phyloP scores from a whole-genome alignment of 306 rosid genomes.

The Albizia julibrissin region DNA sequence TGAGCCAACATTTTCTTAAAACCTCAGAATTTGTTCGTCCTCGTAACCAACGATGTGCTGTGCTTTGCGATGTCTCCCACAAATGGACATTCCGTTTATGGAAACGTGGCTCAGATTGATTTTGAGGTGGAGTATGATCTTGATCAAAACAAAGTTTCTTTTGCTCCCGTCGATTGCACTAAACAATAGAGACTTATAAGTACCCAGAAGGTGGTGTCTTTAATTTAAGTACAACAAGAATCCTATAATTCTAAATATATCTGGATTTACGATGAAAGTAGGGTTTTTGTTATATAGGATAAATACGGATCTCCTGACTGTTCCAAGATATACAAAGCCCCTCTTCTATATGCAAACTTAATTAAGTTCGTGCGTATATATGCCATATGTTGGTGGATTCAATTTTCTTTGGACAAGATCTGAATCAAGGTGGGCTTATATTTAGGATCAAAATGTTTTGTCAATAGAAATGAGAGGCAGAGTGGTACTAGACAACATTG shows the following conservation, averaged over 20 bases:
- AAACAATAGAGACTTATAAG: background rate
- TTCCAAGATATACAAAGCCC: no score
- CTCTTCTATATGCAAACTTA: no score
- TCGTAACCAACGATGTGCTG: background rate
- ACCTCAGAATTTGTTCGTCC: background rate
- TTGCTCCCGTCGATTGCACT: background rate
- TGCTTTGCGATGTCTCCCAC: background rate
- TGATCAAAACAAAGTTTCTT: background rate
- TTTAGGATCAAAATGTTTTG: no score
- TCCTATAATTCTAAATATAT: background rate
- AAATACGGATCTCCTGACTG: no score
- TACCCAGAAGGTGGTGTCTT: no score
- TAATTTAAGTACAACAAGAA: background rate
- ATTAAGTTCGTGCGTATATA: no score
- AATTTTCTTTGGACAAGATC: no score
- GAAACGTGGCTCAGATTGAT: background rate
- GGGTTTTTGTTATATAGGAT: no score
- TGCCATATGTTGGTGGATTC: no score
- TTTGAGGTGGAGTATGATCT: background rate
- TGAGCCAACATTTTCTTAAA: background rate
- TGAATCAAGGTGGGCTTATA: no score
- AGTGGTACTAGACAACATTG: no score
- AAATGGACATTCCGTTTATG: background rate
- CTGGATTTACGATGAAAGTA: background rate
- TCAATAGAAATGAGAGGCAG: no score